phyloP scores from a whole-genome alignment of 257 asterid genomes.

The Salvia hispanica region DNA sequence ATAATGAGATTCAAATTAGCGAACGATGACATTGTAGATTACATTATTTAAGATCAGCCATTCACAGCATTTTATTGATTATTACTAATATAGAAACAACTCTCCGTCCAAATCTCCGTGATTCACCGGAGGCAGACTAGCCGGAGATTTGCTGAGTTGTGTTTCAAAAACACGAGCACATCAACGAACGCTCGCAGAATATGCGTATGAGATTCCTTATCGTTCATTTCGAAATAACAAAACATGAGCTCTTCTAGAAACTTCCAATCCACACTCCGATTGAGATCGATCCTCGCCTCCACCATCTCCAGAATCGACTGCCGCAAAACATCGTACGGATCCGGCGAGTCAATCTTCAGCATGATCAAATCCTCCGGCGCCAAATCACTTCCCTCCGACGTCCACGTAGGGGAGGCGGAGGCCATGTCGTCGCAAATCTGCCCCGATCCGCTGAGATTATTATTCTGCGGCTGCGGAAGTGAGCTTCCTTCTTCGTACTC shows the following conservation, averaged over 20 bases:
- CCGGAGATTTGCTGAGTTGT: constrained; percentile 41
- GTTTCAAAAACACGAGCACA: constrained; percentile 47
- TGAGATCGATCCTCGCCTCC: constrained; percentile 50
- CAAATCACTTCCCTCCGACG: constrained; percentile 11
- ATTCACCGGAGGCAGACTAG: constrained; percentile 17
- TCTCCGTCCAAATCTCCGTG: too few relatives aligned
- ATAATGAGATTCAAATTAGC: too few relatives aligned
- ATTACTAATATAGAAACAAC: too few relatives aligned
- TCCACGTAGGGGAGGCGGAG: constrained; percentile 17
- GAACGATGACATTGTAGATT: too few relatives aligned
- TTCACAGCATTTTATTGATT: too few relatives aligned
- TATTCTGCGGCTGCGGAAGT: constrained; percentile 35
- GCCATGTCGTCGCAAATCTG: constrained; percentile 44
- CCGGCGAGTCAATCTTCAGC: constrained; percentile 46
- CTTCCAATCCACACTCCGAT: constrained; percentile 69
- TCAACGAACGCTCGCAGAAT: constrained; percentile 76
- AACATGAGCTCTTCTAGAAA: constrained; percentile 80
- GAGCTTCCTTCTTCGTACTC: constrained; percentile 40
- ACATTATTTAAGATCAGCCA: too few relatives aligned
- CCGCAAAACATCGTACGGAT: constrained; percentile 56
- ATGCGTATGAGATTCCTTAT: constrained; percentile 53
- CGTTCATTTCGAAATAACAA: constrained; percentile 67
- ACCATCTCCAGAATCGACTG: constrained; percentile 61
- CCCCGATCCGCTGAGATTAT: constrained; percentile 38
- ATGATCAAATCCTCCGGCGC: constrained; percentile 51